These are phyloP conservation scores for Sonneratia caseolaris DNA, from an alignment of 345 rosid species.

Conservation along the genomic window DNA sequence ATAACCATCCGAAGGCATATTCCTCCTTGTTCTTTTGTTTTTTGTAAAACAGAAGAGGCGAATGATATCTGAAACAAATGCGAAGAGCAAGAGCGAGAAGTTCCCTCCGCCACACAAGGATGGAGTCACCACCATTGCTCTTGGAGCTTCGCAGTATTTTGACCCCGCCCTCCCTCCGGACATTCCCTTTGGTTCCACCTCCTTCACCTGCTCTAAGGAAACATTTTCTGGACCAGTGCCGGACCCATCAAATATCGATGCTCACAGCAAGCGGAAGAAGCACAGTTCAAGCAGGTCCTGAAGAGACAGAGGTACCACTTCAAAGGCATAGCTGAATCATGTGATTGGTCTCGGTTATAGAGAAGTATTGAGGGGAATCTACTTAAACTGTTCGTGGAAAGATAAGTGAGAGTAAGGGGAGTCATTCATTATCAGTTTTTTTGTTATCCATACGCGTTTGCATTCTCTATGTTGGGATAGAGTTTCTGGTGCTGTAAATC, in stretches of 20 bases:
- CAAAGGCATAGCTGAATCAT: neutral
- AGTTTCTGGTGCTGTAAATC: neutral
- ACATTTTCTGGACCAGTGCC: neutral
- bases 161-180: slow-evolving; percentile 36
- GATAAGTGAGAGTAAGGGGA: neutral
- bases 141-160: slow-evolving; percentile 45
- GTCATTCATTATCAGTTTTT: neutral
- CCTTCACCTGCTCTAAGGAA: slow-evolving; percentile 39
- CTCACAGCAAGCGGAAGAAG: slow-evolving; percentile 49
- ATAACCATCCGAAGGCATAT: too few relatives aligned
- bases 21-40: too few relatives aligned
- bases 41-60: slow-evolving; percentile 42
- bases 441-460: neutral
- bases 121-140: slow-evolving; percentile 52
- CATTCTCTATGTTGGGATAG: neutral
- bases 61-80: slow-evolving; percentile 25
- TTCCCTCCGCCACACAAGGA: slow-evolving; percentile 96
- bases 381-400: neutral
- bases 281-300: slow-evolving; percentile 38
- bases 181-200: slow-evolving; percentile 36
- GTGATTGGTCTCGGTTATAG: neutral
- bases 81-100: slow-evolving; percentile 86
- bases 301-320: slow-evolving; percentile 33
- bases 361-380: neutral
- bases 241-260: slow-evolving; percentile 33